These are phyloP conservation scores for Salvia splendens DNA, from an alignment of 257 asterid genomes.

Conservation along the genomic window DNA sequence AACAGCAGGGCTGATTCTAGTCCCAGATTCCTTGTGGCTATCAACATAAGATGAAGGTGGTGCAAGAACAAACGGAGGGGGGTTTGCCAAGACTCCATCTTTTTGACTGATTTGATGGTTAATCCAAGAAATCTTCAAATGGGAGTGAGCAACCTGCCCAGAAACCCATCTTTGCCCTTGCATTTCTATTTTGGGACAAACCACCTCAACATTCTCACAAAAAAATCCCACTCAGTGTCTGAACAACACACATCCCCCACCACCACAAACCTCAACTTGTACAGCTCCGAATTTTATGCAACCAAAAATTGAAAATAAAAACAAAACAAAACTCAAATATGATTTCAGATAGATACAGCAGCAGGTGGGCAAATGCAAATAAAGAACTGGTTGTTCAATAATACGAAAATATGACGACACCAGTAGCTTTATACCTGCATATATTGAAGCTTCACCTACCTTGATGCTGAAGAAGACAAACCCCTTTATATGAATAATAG, in stretches of 20 bases:
- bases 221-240: slow-evolving; percentile 28
- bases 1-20: slow-evolving; percentile 83
- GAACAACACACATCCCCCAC: slow-evolving; percentile 25
- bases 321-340: neutral
- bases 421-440: slow-evolving; percentile 37
- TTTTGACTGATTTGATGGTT: slow-evolving; percentile 39
- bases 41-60: slow-evolving; percentile 40
- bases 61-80: slow-evolving; percentile 47
- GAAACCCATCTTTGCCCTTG: slow-evolving; percentile 43
- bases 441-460: slow-evolving; percentile 59
- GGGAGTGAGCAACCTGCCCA: slow-evolving; percentile 43
- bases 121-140: slow-evolving; percentile 55
- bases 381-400: slow-evolving; percentile 37
- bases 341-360: slow-evolving; percentile 27
- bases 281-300: slow-evolving; percentile 22
- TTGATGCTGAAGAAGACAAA: slow-evolving; percentile 50
- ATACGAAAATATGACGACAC: slow-evolving; percentile 43
- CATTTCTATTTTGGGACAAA: slow-evolving; percentile 40
- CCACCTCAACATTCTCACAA: slow-evolving; percentile 33
- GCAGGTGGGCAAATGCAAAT: slow-evolving; percentile 27
- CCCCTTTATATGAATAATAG: slow-evolving; percentile 32
- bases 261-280: slow-evolving; percentile 6
- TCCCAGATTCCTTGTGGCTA: slow-evolving; percentile 51
- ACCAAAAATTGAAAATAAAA: neutral
- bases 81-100: slow-evolving; percentile 37